Evolutionary conservation across 192 early-diverging fungal genomes (phyloP).

Genomic region (Coemansia sp.): DNA sequence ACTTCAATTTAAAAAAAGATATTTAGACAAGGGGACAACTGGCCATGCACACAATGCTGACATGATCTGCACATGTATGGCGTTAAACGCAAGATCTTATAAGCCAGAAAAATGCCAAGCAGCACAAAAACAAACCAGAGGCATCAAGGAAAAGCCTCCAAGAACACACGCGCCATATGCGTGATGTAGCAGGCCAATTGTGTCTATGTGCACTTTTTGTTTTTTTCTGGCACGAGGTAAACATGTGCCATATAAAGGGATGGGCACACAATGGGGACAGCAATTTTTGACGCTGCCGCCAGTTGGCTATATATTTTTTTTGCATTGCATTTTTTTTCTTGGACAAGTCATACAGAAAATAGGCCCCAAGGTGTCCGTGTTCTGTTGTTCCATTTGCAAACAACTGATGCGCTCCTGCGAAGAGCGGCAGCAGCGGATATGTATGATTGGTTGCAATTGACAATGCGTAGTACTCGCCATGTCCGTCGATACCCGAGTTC

Average conservation of each 20-base stretch:
- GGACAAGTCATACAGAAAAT: background rate
- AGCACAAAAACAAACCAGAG: background rate
- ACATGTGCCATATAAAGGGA: conserved; percentile 3
- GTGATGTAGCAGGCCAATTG: background rate
- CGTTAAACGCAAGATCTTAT: background rate
- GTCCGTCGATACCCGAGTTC: background rate
- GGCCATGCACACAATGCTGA: background rate
- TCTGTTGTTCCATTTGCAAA: background rate
- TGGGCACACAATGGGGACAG: background rate
- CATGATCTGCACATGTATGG: conserved; percentile 8
- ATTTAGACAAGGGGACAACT: background rate
- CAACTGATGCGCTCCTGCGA: background rate
- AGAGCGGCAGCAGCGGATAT: background rate
- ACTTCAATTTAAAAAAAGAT: background rate
- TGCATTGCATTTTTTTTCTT: background rate
- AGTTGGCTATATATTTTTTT: background rate
- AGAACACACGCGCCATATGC: background rate
- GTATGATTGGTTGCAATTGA: background rate
- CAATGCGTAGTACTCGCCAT: background rate
- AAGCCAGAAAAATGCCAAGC: background rate
- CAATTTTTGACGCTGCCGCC: background rate
- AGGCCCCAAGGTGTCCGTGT: background rate
- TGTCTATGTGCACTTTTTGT: background rate
- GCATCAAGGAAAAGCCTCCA: conserved; percentile 7
- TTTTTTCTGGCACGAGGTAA: background rate